These are phyloP conservation scores for Colletotrichum navitas DNA, from an alignment of 2,329 filamentous ascomycete genomes.

Conservation along the genomic window DNA sequence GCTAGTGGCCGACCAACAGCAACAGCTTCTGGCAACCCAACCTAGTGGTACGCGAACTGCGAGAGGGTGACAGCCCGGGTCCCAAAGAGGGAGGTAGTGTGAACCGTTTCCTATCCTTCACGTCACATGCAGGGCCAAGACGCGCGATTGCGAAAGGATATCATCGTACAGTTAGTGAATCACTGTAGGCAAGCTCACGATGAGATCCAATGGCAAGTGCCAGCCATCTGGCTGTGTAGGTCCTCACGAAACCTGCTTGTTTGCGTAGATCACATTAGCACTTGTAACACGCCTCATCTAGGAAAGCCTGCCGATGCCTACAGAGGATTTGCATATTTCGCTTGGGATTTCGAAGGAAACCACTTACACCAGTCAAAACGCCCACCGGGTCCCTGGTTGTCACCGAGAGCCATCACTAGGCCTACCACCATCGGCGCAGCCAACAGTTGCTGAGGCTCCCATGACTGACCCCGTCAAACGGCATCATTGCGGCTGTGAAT, in stretches of 20 bases:
- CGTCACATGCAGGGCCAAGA: background rate
- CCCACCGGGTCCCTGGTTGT: background rate
- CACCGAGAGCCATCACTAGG: background rate
- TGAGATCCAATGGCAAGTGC: constrained; percentile 15
- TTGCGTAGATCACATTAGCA: constrained; percentile 8
- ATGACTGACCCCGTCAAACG: constrained; percentile 4
- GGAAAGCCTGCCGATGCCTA: constrained; percentile 1
- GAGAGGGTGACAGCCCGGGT: background rate
- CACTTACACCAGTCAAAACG: constrained; percentile 1
- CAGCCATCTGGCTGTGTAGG: constrained; percentile 21
- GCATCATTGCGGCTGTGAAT: constrained; percentile 33
- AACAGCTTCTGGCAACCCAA: background rate
- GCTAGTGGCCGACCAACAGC: constrained; percentile 5
- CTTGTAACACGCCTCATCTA: constrained; percentile 1
- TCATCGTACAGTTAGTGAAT: background rate
- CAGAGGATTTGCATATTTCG: background rate
- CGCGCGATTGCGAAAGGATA: constrained; percentile 27
- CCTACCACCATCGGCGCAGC: background rate
- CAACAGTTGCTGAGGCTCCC: constrained; percentile 2
- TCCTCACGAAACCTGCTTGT: constrained; percentile 7
- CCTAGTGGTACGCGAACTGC: constrained; percentile 19
- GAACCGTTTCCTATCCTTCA: constrained; percentile 11
- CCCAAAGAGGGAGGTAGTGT: constrained; percentile 13
- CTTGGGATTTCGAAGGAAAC: background rate
- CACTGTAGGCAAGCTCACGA: constrained; percentile 12